Base-by-base conservation (phyloP, 148 eudicot species). In the Rhododendron mucronatum region DNA sequence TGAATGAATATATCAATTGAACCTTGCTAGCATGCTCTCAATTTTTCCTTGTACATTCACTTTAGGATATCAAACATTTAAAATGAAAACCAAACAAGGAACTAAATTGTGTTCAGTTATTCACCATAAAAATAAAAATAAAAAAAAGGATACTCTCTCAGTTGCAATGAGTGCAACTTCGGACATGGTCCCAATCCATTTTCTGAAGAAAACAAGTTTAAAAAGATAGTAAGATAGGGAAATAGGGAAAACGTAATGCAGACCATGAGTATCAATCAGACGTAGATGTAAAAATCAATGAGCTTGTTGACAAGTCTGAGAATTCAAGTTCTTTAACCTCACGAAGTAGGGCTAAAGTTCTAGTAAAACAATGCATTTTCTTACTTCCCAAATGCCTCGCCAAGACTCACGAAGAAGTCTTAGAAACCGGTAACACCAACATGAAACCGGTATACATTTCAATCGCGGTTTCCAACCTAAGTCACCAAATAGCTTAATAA, bases 161-260 rank as follows among this genome's bases (percentile, higher is more conserved):
- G 91, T 89, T 93, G 99, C 92, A 95, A 88, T 0, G 99, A 96
- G 69, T 96, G 99, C 90, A 95, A 91, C 92, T 96, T 96, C 3
- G 98, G 94, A 88, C 99, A 96, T 6, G 98, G 95, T 59, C 98
- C 99, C 99, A 92, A 84, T 96, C 99, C 98, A 96, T 95, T 94
- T 96, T 96, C 98, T 95, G 89, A 39, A 84, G 16, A 76, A 39
- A 76, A 86, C 83, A 63, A 73, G 61, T 16, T 55, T 55, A 55
- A 55, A 18, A 55, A 55, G 5, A 18, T 16, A 55, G 61, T 55
- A 18, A 55, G 61, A 55, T 55, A 1, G 61, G 6, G 21, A 16
- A 55, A 55, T 16, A 55, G 21, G 61, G 61, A 55, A 55, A 55
- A 55, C 16, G 61, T 4, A 55, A 55, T 16, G 61, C 5, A 55